Evolutionary conservation across 2,329 filamentous ascomycete species (phyloP).

Genomic region (Incumbomyces lentus): DNA sequence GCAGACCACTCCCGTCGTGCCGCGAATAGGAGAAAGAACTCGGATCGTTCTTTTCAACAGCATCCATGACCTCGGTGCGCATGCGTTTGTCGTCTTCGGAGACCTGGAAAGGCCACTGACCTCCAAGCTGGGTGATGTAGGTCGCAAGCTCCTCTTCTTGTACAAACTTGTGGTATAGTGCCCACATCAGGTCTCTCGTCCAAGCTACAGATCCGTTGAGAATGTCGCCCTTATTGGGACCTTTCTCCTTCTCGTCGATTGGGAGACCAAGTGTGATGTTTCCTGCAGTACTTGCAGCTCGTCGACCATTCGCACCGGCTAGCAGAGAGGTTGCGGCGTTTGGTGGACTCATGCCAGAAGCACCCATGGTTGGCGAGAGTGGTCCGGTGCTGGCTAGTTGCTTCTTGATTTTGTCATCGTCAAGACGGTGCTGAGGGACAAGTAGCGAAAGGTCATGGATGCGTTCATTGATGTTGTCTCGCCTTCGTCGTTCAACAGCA

Average conservation of each 20-base stretch:
- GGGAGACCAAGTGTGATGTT: conserved; percentile 90
- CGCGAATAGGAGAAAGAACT: conserved; percentile 76
- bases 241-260: conserved; percentile 95
- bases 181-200: conserved; percentile 97
- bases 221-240: conserved; percentile 97
- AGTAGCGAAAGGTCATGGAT: conserved; percentile 94
- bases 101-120: conserved; percentile 66
- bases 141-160: conserved; percentile 81
- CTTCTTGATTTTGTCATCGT: conserved; percentile 95
- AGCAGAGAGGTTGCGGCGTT: conserved; percentile 68
- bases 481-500: conserved; percentile 81
- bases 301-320: conserved; percentile 71
- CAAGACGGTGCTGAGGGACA: conserved; percentile 81
- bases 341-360: conserved; percentile 57
- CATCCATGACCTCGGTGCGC: conserved; percentile 83
- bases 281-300: conserved; percentile 62
- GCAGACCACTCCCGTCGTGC: conserved; percentile 69
- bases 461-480: conserved; percentile 97
- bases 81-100: conserved; percentile 92
- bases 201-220: conserved; percentile 94
- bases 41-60: conserved; percentile 68
- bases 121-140: conserved; percentile 60
- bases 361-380: conserved; percentile 69
- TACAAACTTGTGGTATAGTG: conserved; percentile 77
- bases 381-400: conserved; percentile 87